Evolutionary conservation across 2,329 filamentous ascomycete genomes (phyloP).

Genomic region (Pyrenophora tritici-repentis): DNA sequence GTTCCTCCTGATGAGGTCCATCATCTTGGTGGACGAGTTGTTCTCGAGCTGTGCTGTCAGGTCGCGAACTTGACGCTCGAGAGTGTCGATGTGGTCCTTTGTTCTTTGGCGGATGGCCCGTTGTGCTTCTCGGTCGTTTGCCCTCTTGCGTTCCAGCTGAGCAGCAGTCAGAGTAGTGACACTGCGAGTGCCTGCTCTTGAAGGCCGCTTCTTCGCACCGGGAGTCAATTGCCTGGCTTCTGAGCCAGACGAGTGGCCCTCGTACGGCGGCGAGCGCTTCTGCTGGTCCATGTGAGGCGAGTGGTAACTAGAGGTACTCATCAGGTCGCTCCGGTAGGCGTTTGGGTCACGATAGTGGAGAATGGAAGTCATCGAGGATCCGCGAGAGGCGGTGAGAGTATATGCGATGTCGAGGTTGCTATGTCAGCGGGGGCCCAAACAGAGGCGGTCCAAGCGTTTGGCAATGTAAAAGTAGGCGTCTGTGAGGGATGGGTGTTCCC

Average conservation of each 20-base stretch:
- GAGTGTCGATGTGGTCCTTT: slow-evolving; percentile 62
- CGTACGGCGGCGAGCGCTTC: slow-evolving; percentile 45
- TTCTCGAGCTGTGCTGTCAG: slow-evolving; percentile 55
- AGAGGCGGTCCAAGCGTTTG: slow-evolving; percentile 34
- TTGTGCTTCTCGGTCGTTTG: slow-evolving; percentile 65
- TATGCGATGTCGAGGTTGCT: slow-evolving; percentile 37
- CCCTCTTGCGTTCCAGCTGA: slow-evolving; percentile 63
- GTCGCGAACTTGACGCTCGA: slow-evolving; percentile 61
- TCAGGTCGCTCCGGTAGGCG: slow-evolving; percentile 47
- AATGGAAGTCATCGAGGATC: slow-evolving; percentile 50
- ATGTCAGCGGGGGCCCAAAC: slow-evolving; percentile 39
- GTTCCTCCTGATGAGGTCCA: slow-evolving; percentile 59
- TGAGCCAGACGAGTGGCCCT: slow-evolving; percentile 47
- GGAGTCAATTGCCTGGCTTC: slow-evolving; percentile 46
- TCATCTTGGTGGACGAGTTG: slow-evolving; percentile 52
- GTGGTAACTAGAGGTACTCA: slow-evolving; percentile 44
- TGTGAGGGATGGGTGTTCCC: slow-evolving; percentile 33
- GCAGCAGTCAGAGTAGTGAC: slow-evolving; percentile 62
- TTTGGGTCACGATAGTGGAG: slow-evolving; percentile 47
- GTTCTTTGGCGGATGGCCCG: slow-evolving; percentile 63
- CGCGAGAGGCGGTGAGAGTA: slow-evolving; percentile 42
- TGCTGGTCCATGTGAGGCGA: slow-evolving; percentile 44
- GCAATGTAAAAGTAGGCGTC: slow-evolving; percentile 25
- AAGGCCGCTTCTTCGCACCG: slow-evolving; percentile 54
- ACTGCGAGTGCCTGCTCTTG: slow-evolving; percentile 61